A percentile compares a stretch with the other conserved stretches of the same genome.
These are phyloP conservation scores for Alternaria conjuncta DNA, from an alignment of 2,329 filamentous ascomycete species.

Conservation along the genomic window DNA sequence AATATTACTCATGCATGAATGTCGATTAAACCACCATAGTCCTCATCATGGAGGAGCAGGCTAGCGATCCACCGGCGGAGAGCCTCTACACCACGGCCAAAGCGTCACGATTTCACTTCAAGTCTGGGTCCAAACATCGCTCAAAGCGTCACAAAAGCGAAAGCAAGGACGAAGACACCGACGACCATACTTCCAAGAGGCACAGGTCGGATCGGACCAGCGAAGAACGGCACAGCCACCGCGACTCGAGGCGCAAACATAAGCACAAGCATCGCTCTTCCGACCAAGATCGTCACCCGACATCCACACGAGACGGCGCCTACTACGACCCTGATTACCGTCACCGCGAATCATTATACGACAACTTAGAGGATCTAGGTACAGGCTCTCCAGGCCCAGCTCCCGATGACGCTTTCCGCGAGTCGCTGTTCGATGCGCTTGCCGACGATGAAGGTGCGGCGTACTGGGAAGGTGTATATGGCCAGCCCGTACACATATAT, in stretches of 20 bases:
- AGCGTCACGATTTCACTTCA: constrained; percentile 50
- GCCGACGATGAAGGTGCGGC: constrained; percentile 94
- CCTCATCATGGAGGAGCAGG: constrained; percentile 38
- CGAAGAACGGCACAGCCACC: constrained; percentile 9
- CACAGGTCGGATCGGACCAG: constrained; percentile 17
- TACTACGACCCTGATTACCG: constrained; percentile 42
- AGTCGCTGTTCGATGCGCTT: constrained; percentile 95
- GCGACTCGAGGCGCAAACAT: constrained; percentile 24
- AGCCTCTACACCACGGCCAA: constrained; percentile 35
- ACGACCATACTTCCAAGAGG: constrained; percentile 18
- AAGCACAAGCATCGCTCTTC: constrained; percentile 25
- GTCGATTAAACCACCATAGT: constrained; percentile 9
- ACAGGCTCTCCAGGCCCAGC: constrained; percentile 47
- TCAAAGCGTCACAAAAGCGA: constrained; percentile 25
- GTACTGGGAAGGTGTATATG: constrained; percentile 97
- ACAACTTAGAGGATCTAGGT: constrained; percentile 40
- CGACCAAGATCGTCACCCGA: constrained; percentile 26
- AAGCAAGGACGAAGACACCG: constrained; percentile 9
- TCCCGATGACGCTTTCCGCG: constrained; percentile 80
- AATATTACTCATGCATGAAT: constrained; percentile 24
- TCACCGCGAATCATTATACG: constrained; percentile 42
- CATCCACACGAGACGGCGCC: constrained; percentile 35
- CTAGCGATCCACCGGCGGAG: constrained; percentile 25
- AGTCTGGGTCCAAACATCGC: constrained; percentile 33
- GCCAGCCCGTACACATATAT: constrained; percentile 89